These are phyloP conservation scores for Chytriomyces sp. DNA, from an alignment of 192 early-diverging fungal species.

Conservation along the genomic window DNA sequence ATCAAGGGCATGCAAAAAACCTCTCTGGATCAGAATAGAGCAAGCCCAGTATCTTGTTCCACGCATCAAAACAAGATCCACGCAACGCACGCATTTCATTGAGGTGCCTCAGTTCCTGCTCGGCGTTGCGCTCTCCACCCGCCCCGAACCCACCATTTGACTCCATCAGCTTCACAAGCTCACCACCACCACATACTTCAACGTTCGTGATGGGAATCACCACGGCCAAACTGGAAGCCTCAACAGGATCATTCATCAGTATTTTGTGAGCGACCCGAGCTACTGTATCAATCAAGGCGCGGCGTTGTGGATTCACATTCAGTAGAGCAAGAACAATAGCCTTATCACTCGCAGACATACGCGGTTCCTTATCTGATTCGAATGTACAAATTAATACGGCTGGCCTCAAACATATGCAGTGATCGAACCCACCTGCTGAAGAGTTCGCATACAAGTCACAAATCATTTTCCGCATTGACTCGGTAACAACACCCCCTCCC, in stretches of 20 bases:
- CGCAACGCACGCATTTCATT: not conserved
- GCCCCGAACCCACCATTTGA: not conserved
- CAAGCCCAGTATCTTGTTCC: not conserved
- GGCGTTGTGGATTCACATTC: not conserved
- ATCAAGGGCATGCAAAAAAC: not conserved
- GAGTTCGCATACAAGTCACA: not conserved
- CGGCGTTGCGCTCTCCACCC: not conserved
- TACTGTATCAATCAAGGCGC: not conserved
- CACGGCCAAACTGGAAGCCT: slow-evolving; percentile 15
- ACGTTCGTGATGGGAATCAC: slow-evolving; percentile 16
- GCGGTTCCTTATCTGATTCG: not conserved
- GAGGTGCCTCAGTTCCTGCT: too few relatives aligned
- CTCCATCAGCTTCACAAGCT: not conserved
- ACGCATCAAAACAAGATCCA: not conserved
- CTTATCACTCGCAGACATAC: not conserved
- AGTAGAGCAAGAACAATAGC: not conserved
- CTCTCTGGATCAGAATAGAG: not conserved
- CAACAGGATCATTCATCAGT: slow-evolving; percentile 7
- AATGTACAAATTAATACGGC: not conserved
- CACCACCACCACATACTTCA: not conserved
- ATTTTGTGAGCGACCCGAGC: slow-evolving; percentile 11
- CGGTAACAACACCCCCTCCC: slow-evolving; percentile 15
- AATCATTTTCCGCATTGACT: slow-evolving; percentile 19
- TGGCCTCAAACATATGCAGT: not conserved
- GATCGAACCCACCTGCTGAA: not conserved